Evolutionary conservation across 23 red algal species (phyloP), one percentile per base, ranked within the genome.

Genomic region (Gracilaria caudata): DNA sequence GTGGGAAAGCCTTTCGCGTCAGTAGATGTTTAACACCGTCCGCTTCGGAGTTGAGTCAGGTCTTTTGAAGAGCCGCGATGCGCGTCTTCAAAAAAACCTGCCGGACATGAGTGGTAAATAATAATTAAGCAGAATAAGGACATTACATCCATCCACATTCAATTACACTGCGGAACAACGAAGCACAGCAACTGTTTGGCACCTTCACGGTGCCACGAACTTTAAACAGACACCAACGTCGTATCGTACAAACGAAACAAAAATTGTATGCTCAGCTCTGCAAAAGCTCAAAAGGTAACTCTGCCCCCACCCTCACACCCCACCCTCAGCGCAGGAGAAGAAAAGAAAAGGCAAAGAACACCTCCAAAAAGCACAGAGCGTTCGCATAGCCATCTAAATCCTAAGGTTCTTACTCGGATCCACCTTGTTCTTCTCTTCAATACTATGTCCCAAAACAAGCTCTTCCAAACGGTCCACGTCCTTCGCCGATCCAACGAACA

Each of bases 391-490:
- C 58, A 45, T 37, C 64, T 46, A 86, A 68, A 89, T 79, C 28
- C 43, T 79, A 59, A 68, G 73, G 64, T 75, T 89, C 68, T 81
- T 92, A 36, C 55, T 77, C 29, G 89, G 89, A 63, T 92, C 80
- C 20, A 92, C 80, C 80, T 92, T 92, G 63, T 92, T 92, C 89
- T 92, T 82, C 64, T 92, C 89, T 43, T 84, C 77, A 57, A 92
- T 76, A 0, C 79, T 36, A 53, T 92, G 79, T 54, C 89, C 89
- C 12, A 83, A 30, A 17, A 92, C 89, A 55, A 92, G 66, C 65
- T 93, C 88, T 78, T 98, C 96, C 36, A 98, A 63, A 34, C 88
- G 78, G 81, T 92, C 79, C 63, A 98, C 96, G 54, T 98, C 96
- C 45, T 78, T 54, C 34, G 53, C 83, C 26, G 80, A 87, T 26